A percentile compares a stretch with the other conserved stretches of the same genome.
phyloP scores from a whole-genome alignment of 805 yeast genomes.

The Saturnispora saitoi region DNA sequence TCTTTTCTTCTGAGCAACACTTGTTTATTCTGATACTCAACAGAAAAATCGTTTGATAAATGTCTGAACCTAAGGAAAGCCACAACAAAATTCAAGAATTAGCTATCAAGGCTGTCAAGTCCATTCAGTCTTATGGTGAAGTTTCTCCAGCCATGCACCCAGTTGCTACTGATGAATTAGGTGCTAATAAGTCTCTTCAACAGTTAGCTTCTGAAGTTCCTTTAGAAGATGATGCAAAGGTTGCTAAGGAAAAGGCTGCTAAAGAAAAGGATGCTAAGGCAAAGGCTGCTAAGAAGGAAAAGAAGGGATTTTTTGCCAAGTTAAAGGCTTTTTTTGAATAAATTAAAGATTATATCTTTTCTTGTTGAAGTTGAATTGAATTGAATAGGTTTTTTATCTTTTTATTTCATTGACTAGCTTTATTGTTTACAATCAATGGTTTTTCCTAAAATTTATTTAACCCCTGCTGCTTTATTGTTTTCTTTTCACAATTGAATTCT shows the following conservation, averaged over 20 bases:
- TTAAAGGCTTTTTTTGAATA: constrained; percentile 5
- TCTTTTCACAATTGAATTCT: too few relatives aligned
- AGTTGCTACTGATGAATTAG: not conserved
- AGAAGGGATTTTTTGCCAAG: constrained; percentile 9
- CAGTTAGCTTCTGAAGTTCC: not conserved
- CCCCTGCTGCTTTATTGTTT: too few relatives aligned
- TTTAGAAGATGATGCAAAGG: constrained; percentile 3
- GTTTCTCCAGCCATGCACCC: not conserved
- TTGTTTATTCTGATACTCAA: not conserved
- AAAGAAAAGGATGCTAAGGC: not conserved
- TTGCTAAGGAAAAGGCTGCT: not conserved
- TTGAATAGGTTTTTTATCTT: too few relatives aligned
- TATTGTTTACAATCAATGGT: too few relatives aligned
- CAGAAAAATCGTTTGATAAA: not conserved
- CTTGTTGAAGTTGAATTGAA: too few relatives aligned
- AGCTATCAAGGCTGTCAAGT: not conserved
- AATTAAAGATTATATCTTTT: not conserved
- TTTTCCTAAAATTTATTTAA: too few relatives aligned
- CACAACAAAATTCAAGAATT: not conserved
- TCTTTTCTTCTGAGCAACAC: not conserved
- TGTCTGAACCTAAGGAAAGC: not conserved
- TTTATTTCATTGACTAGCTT: too few relatives aligned
- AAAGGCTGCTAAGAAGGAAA: constrained; percentile 5
- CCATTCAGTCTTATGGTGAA: not conserved
- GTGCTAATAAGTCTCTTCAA: not conserved